These are phyloP conservation scores for Macrolepiota albuminosa DNA, from an alignment of 768 basidiomycete genomes.

Conservation along the genomic window DNA sequence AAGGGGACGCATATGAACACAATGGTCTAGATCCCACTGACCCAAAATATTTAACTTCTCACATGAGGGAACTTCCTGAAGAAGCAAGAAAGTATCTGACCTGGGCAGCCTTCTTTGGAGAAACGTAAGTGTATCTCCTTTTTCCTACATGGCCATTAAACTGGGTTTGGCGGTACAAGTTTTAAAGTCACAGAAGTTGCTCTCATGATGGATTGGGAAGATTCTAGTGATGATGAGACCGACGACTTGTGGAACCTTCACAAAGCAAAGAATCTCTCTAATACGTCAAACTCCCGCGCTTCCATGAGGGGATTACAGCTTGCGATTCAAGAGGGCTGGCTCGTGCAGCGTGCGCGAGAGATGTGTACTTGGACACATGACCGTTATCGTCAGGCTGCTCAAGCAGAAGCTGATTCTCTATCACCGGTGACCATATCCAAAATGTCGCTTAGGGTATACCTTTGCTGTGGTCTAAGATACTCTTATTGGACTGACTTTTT, in stretches of 20 bases:
- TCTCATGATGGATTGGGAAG: slow-evolving; percentile 71
- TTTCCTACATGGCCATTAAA: neutral
- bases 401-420: slow-evolving; percentile 50
- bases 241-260: slow-evolving; percentile 50
- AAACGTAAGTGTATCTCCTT: slow-evolving; percentile 42
- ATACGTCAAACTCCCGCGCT: slow-evolving; percentile 38
- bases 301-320: slow-evolving; percentile 67
- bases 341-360: slow-evolving; percentile 65
- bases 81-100: slow-evolving; percentile 63
- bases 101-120: slow-evolving; percentile 73
- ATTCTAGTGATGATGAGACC: slow-evolving; percentile 50
- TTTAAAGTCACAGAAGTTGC: slow-evolving; percentile 74
- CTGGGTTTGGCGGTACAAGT: slow-evolving; percentile 24
- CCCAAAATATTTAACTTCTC: slow-evolving; percentile 53
- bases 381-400: slow-evolving; percentile 68
- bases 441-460: slow-evolving; percentile 63
- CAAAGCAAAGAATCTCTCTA: slow-evolving; percentile 41
- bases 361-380: slow-evolving; percentile 78
- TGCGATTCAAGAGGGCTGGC: slow-evolving; percentile 69
- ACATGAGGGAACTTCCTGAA: slow-evolving; percentile 54
- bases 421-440: slow-evolving; percentile 47
- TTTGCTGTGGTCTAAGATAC: neutral
- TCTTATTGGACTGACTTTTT: neutral
- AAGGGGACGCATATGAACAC: slow-evolving; percentile 48
- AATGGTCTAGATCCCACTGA: slow-evolving; percentile 58